Evolutionary conservation across 1,139 yeast species (phyloP), one percentile per base, ranked within the genome.

Genomic region (Yamadazyma conglobata): DNA sequence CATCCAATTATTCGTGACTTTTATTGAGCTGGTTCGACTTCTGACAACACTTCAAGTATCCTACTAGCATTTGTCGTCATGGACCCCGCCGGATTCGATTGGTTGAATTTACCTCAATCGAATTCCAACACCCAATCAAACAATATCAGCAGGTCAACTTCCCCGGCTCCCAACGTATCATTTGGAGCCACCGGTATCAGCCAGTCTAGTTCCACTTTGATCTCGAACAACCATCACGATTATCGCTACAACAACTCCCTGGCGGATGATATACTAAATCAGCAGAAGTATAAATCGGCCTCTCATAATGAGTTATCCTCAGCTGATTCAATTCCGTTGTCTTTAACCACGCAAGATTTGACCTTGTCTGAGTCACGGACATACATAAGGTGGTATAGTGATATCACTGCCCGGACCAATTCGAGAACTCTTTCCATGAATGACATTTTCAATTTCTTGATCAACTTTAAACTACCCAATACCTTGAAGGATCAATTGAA

Each of bases 361-460:
- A 69, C 86, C 0, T 60, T 64, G 10, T 77, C 76, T 38, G 93
- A 83, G 46, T 71, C 78, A 3, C 77, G 77, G 45, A 81, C 91
- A 0, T 83, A 83, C 52, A 64, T 81, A 52, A 59, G 91, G 44
- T 83, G 93, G 93, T 83, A 82, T 49, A 77, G 79, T 45, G 81
- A 79, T 46, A 77, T 83, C 10, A 65, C 78, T 26, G 70, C 79
- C 10, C 66, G 85, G 29, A 65, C 72, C 10, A 73, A 72, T 40
- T 61, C 73, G 23, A 65, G 79, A 40, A 60, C 83, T 19, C 73
- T 82, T 12, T 60, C 74, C 9, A 56, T 83, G 45, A 59, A 56
- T 2, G 91, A 83, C 46, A 83, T 83, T 6, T 81, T 77, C 55
- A 64, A 54, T 27, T 83, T 83, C 44, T 56, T 83, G 35, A 54